Evolutionary conservation across 2,329 filamentous ascomycete species (phyloP).

Genomic region (Neocucurbitaria cava): DNA sequence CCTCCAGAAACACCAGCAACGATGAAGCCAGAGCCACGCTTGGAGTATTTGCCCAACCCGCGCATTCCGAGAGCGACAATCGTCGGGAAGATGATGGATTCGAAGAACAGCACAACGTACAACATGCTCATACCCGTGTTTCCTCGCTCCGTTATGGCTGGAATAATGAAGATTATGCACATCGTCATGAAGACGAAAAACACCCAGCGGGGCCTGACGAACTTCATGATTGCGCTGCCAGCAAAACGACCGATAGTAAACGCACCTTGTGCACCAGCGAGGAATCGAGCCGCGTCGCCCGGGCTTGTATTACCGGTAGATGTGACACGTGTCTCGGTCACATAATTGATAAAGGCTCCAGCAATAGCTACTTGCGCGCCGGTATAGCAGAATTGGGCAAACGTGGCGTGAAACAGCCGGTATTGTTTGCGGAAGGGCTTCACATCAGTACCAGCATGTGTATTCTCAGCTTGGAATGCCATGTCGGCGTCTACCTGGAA

Average conservation of each 20-base stretch:
- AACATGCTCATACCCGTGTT: slow-evolving; percentile 67
- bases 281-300: slow-evolving; percentile 68
- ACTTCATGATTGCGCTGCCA: slow-evolving; percentile 71
- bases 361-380: slow-evolving; percentile 71
- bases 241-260: slow-evolving; percentile 77
- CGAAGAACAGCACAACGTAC: slow-evolving; percentile 77
- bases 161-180: slow-evolving; percentile 64
- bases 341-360: slow-evolving; percentile 54
- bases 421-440: slow-evolving; percentile 68
- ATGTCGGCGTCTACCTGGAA: slow-evolving; percentile 56
- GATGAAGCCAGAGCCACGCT: slow-evolving; percentile 77
- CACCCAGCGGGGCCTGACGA: slow-evolving; percentile 71
- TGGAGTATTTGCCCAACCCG: slow-evolving; percentile 77
- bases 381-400: slow-evolving; percentile 81
- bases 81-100: slow-evolving; percentile 82
- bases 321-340: slow-evolving; percentile 55
- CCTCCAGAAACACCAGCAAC: slow-evolving; percentile 75
- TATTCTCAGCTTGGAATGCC: slow-evolving; percentile 56
- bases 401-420: slow-evolving; percentile 75
- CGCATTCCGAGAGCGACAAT: slow-evolving; percentile 81
- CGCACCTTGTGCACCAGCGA: slow-evolving; percentile 75
- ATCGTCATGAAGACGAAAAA: slow-evolving; percentile 70
- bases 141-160: slow-evolving; percentile 60
- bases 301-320: slow-evolving; percentile 45
- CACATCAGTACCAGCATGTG: slow-evolving; percentile 47